phyloP scores from a whole-genome alignment of 495 filamentous ascomycete genomes.

The Penicillium robsamsonii region DNA sequence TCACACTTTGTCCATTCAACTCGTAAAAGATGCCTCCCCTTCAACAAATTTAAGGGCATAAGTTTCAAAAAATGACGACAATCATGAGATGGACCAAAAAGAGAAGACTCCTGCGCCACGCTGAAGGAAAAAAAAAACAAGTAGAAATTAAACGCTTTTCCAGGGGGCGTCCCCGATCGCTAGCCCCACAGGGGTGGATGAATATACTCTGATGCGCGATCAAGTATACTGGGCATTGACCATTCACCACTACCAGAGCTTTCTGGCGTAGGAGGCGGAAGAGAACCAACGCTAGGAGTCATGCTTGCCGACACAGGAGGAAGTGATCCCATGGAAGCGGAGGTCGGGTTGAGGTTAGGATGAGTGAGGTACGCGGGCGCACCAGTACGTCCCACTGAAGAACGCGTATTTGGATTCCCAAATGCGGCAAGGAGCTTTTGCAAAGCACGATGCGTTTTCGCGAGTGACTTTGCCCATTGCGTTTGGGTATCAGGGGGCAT shows the following conservation, averaged over 20 bases:
- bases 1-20: background rate
- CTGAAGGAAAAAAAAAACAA: conserved; percentile 10
- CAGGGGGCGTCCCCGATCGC: background rate
- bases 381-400: conserved; percentile 7
- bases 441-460: conserved; percentile 46
- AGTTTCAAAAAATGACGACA: background rate
- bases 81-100: conserved; percentile 11
- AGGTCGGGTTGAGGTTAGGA: conserved; percentile 13
- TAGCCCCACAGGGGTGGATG: conserved; percentile 49
- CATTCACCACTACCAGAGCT: conserved; percentile 50
- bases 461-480: conserved; percentile 48
- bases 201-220: conserved; percentile 49
- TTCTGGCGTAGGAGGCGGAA: conserved; percentile 48
- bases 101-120: conserved; percentile 16
- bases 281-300: conserved; percentile 40
- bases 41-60: background rate
- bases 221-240: conserved; percentile 45
- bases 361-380: conserved; percentile 14
- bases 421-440: conserved; percentile 47
- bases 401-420: conserved; percentile 23
- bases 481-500: conserved; percentile 38
- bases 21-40: background rate
- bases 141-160: background rate
- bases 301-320: conserved; percentile 26
- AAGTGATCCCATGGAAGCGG: conserved; percentile 14